phyloP scores from a whole-genome alignment of 345 rosid genomes.

The Garcia nutans region DNA sequence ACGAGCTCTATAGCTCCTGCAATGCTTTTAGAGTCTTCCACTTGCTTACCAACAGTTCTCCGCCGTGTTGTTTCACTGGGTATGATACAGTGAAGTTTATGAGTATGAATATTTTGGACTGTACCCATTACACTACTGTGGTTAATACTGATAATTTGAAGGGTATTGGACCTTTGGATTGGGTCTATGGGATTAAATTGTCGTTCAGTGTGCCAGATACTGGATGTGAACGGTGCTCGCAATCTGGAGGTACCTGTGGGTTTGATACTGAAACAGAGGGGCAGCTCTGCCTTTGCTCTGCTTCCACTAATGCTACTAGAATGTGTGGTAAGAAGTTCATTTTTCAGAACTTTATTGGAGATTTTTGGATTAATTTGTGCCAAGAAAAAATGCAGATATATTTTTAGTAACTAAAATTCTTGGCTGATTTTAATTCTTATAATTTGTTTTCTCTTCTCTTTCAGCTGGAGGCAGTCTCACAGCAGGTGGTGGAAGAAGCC shows the following conservation, averaged over 20 bases:
- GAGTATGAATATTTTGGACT: conserved; percentile 89
- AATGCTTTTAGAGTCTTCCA: conserved; percentile 64
- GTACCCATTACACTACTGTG: conserved; percentile 72
- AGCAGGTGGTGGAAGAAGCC: conserved; percentile 1
- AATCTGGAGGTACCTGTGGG: conserved; percentile 83
- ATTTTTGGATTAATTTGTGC: background rate
- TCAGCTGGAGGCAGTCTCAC: conserved; percentile 23
- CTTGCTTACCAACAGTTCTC: conserved; percentile 43
- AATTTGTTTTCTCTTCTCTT: background rate
- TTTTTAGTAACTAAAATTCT: background rate
- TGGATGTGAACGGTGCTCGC: conserved; percentile 65
- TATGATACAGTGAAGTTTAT: conserved; percentile 76
- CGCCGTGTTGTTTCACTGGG: conserved; percentile 85
- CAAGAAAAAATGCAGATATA: background rate
- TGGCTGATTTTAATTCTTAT: background rate
- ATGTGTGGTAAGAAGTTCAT: conserved; percentile 57
- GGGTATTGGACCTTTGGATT: conserved; percentile 63
- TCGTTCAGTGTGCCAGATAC: conserved; percentile 62
- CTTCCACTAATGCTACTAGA: conserved; percentile 53
- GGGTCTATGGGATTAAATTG: conserved; percentile 82
- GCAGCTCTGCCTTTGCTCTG: conserved; percentile 68
- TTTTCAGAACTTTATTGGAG: background rate
- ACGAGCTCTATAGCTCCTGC: conserved; percentile 75
- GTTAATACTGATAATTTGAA: conserved; percentile 48
- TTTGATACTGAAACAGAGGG: conserved; percentile 70